Evolutionary conservation across 2,329 filamentous ascomycete genomes (phyloP).

Genomic region (Aureobasidium sp.): DNA sequence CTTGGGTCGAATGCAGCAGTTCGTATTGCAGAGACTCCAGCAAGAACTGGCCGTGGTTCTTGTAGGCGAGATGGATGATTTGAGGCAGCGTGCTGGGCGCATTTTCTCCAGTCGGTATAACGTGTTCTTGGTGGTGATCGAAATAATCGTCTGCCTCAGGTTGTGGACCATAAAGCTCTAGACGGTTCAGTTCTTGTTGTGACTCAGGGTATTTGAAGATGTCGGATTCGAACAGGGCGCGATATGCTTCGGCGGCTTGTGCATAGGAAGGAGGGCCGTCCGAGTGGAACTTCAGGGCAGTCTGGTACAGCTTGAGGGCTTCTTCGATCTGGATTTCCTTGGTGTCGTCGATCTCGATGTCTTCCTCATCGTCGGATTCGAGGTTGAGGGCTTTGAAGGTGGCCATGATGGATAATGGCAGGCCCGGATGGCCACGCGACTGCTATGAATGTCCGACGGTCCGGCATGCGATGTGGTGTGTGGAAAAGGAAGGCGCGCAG

Average conservation of each 20-base stretch:
- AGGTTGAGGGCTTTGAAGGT: constrained; percentile 86
- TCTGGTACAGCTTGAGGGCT: constrained; percentile 88
- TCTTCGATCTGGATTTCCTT: constrained; percentile 97
- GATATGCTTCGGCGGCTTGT: constrained; percentile 73
- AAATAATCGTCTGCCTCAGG: constrained; percentile 33
- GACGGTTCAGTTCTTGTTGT: constrained; percentile 71
- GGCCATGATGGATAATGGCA: constrained; percentile 32
- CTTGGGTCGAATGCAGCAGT: constrained; percentile 22
- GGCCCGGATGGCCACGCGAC: not conserved
- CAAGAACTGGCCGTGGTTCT: constrained; percentile 87
- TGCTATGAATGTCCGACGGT: not conserved
- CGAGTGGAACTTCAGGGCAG: constrained; percentile 80
- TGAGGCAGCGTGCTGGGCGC: constrained; percentile 76
- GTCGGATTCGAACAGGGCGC: constrained; percentile 77
- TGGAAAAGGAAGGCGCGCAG: not conserved
- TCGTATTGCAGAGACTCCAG: constrained; percentile 61
- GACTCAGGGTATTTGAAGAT: constrained; percentile 91
- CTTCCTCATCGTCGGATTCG: constrained; percentile 81
- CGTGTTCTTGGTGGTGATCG: constrained; percentile 19
- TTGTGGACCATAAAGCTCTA: constrained; percentile 44
- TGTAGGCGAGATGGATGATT: constrained; percentile 86
- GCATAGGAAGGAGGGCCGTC: constrained; percentile 70
- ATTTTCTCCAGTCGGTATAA: constrained; percentile 47
- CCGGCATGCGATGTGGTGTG: not conserved
- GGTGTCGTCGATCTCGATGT: constrained; percentile 89